Conservation (phyloP, 1,139 yeast genomes). For the Blastobotrys arbuscula region DNA sequence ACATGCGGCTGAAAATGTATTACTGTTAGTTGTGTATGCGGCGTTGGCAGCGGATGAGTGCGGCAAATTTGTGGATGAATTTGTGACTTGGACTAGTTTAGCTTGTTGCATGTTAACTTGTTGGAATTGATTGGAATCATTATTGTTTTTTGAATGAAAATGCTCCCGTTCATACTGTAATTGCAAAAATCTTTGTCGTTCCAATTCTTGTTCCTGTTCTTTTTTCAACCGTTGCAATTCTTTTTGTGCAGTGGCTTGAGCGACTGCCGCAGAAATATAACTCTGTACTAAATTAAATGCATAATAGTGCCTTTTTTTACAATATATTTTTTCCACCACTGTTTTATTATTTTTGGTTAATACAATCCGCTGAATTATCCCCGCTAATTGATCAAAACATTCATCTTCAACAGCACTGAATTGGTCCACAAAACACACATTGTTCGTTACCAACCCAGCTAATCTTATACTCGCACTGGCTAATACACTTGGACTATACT, state of each 20-base stretch:
- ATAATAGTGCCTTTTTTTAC: background rate
- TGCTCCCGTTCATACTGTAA: background rate
- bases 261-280: slow-evolving; percentile 2
- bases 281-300: slow-evolving; percentile 8
- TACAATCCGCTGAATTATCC: background rate
- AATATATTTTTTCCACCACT: slow-evolving; percentile 6
- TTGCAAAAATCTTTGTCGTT: background rate
- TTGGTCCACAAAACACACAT: background rate
- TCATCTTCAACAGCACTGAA: background rate
- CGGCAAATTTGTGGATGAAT: background rate
- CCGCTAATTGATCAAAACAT: slow-evolving; percentile 6
- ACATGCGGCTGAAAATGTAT: background rate
- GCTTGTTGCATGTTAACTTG: background rate
- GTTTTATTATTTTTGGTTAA: background rate
- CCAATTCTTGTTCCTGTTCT: background rate
- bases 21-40: too few species aligned
- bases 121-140: background rate
- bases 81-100: background rate
- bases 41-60: too few species aligned
- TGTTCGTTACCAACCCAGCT: slow-evolving; percentile 35
- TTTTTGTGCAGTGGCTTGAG: slow-evolving; percentile 4
- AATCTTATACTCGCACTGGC: slow-evolving; percentile 67
- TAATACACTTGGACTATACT: slow-evolving; percentile 51
- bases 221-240: background rate
- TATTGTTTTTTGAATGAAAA: background rate